These are phyloP conservation scores for Pseudotsuga menziesii DNA, from an alignment of 75 land plant genomes.

Conservation along the genomic window DNA sequence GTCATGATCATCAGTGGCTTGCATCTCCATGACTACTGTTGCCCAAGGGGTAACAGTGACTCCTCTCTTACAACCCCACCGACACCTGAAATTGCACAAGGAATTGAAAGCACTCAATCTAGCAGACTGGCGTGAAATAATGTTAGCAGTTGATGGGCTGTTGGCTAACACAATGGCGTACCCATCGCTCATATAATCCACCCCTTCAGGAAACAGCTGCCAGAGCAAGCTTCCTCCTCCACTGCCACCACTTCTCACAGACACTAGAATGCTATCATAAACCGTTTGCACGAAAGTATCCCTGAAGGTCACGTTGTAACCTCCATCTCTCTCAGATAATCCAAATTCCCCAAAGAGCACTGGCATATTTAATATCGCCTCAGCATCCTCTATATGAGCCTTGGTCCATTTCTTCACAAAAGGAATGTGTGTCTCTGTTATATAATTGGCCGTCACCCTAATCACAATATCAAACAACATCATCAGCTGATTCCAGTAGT, in stretches of 20 bases:
- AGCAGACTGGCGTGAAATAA: slow-evolving; percentile 59
- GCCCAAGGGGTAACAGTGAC: too few relatives aligned
- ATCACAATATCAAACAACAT: neutral
- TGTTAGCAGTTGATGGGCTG: slow-evolving; percentile 30
- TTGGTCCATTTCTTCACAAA: slow-evolving; percentile 66
- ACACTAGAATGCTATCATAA: slow-evolving; percentile 43
- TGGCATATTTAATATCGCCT: slow-evolving; percentile 58
- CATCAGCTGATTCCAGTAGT: neutral
- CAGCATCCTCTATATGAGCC: slow-evolving; percentile 73
- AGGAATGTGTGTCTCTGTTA: slow-evolving; percentile 22
- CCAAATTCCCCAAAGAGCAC: slow-evolving; percentile 84
- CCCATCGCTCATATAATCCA: slow-evolving; percentile 78
- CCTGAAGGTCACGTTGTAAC: slow-evolving; percentile 49
- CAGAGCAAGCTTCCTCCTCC: slow-evolving; percentile 84
- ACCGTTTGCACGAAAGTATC: slow-evolving; percentile 35
- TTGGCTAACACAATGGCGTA: slow-evolving; percentile 48
- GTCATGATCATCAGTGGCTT: too few relatives aligned
- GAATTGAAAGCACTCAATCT: slow-evolving; percentile 41
- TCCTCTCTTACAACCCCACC: slow-evolving; percentile 38
- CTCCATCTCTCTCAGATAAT: slow-evolving; percentile 43
- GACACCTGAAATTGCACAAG: slow-evolving; percentile 39
- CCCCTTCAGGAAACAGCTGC: slow-evolving; percentile 81
- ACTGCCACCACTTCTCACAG: slow-evolving; percentile 63
- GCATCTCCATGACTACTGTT: too few relatives aligned
- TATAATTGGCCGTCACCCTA: neutral